Base-by-base conservation (phyloP, 2,329 filamentous ascomycete genomes). In the Xylariaceae sp. region DNA sequence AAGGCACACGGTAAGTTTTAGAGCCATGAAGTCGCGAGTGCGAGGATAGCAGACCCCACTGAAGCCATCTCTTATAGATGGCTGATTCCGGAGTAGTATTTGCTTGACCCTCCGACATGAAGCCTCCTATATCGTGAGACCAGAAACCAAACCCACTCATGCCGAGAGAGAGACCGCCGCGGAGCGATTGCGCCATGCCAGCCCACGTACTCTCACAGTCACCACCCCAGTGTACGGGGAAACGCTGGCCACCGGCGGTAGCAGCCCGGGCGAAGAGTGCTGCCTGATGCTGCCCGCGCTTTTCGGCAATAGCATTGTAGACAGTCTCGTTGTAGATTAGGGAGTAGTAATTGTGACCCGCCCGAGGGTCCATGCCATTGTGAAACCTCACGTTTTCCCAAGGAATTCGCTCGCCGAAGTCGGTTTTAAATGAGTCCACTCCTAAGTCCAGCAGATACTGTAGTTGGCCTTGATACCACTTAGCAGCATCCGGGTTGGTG, bases 151-250 rank as follows among this genome's bases (percentile, higher is more conserved):
- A 37, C 11, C 35, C 35, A 21, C 35, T 37, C 35, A 37, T 37
- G n/a, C 35, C 35, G 35, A 37, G 35, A 6, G 35, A 37, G 35
- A 37, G 35, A 6, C 35, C 35, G 35, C 35, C 35, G 35, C 35
- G 35, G 4, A 37, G 35, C n/a, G 35, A 37, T 21, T 37, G 35
- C 35, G 35, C 35, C 35, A 37, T 37, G n/a, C 35, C 35, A 10
- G 35, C n/a, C 35, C 35, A 37, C 35, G 35, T 37, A 16, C 35
- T 37, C 35, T 37, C 35, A 18, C 35, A 37, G 35, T 37, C 35
- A 16, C 35, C 35, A 10, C 35, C 35, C 35, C 35, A 37, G 35
- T 37, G 35, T 6, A 37, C 35, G n/a, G 35, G 35, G 18, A 37
- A 37, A 16, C 16, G 35, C 13, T 37, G 35, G 35, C 35, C 35